A percentile compares a stretch with the other conserved stretches of the same genome.
These are phyloP conservation scores for Mariannaea sp. DNA, from an alignment of 2,329 filamentous ascomycete genomes.

Conservation along the genomic window DNA sequence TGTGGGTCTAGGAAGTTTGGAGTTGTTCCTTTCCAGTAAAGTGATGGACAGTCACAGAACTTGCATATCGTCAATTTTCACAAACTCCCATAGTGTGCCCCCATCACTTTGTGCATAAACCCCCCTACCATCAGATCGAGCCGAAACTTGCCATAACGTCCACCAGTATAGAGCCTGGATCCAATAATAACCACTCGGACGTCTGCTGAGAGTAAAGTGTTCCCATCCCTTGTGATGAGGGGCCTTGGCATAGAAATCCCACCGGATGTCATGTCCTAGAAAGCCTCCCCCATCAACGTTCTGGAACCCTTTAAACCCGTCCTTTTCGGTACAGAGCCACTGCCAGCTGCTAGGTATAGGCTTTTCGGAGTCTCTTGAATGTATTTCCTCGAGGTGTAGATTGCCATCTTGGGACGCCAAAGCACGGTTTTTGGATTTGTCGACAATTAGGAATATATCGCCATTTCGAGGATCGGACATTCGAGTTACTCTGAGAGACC, in stretches of 20 bases:
- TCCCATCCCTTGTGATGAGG: not conserved
- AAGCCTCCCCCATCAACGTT: not conserved
- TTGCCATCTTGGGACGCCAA: not conserved
- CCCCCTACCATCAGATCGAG: not conserved
- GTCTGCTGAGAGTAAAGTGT: not conserved
- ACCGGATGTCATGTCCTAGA: not conserved
- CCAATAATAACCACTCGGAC: not conserved
- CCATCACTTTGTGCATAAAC: not conserved
- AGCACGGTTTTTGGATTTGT: not conserved
- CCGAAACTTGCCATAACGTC: not conserved
- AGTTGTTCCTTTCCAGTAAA: no score
- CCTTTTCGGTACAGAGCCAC: not conserved
- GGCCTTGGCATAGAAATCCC: not conserved
- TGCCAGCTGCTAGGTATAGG: not conserved
- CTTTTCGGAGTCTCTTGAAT: not conserved
- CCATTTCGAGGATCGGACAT: not conserved
- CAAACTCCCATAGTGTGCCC: not conserved
- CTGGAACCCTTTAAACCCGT: not conserved
- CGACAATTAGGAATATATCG: not conserved
- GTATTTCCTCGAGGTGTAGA: not conserved
- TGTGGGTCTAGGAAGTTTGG: no score
- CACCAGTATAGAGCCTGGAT: not conserved
- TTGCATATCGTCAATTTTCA: not conserved
- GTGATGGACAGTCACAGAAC: no score
- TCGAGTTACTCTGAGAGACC: not conserved